Base-by-base conservation (phyloP, 345 rosid genomes). In the Linum lewisii region DNA sequence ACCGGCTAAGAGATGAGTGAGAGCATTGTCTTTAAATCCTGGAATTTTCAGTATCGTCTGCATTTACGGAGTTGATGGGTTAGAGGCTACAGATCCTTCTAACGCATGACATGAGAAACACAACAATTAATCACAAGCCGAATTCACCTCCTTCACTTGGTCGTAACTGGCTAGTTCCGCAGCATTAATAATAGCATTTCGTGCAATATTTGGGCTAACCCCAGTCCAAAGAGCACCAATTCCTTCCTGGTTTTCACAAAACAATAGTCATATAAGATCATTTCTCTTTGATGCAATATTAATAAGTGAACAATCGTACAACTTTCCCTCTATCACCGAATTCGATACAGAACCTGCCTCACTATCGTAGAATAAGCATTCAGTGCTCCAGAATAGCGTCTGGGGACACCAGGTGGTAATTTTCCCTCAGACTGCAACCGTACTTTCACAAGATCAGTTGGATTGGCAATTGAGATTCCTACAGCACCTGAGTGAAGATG, bases 371-470 rank as follows among this genome's bases (percentile, higher is more conserved):
- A 85, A 67, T 94, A 94, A 22, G 99, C 99, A 81, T 79, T 90
- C 71, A 94, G 61, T 13, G 99, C 80, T 65, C 99, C 99, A 63
- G 89, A 62, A 69, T 94, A 94, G 52, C 97, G 97, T 81, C 82
- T 87, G 44, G 96, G 96, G 23, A 80, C 99, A 55, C 97, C 99
- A 21, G 93, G 79, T 18, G 96, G 82, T 67, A 90, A 72, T 76
- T 91, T 90, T 59, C 99, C 99, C 81, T 94, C 99, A 70, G 99
- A 83, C 72, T 94, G 99, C 69, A 94, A 95, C 66, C 99, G 84
- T 51, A 94, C 99, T 76, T 94, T 94, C 70, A 94, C 97, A 69
- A 94, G 99, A 78, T 94, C 99, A 25, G 99, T 94, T 60, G 99
- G 99, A 63, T 94, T 94, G 59, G 99, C 97, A 16, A 94, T 67